These are phyloP conservation scores for Cercophora samala DNA, from an alignment of 495 filamentous ascomycete genomes.

Conservation along the genomic window DNA sequence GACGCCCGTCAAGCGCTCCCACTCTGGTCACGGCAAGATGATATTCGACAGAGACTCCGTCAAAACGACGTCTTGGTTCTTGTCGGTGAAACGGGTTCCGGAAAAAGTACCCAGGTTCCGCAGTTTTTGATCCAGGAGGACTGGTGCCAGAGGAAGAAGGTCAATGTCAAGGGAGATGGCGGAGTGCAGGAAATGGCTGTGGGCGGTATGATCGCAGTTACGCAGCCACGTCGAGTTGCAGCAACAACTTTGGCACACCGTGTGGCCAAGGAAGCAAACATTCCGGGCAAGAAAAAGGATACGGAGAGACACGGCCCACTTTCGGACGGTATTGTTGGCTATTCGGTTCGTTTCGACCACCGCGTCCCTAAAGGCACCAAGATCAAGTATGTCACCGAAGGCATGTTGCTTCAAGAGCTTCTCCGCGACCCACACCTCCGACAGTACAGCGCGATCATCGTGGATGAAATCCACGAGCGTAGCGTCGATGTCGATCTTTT, in stretches of 20 bases:
- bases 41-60: constrained; percentile 63
- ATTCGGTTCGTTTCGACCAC: constrained; percentile 90
- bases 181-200: constrained; percentile 51
- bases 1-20: constrained; percentile 61
- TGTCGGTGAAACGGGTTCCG: constrained; percentile 91
- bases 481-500: constrained; percentile 94
- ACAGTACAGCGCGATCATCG: constrained; percentile 83
- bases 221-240: constrained; percentile 88
- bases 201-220: constrained; percentile 90
- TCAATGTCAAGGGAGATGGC: constrained; percentile 45
- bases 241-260: constrained; percentile 88
- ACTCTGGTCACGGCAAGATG: constrained; percentile 69
- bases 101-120: constrained; percentile 95
- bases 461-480: constrained; percentile 97
- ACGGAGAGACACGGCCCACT: constrained; percentile 13
- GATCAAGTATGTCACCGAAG: constrained; percentile 95
- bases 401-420: constrained; percentile 94
- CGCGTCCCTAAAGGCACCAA: constrained; percentile 64
- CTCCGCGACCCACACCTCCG: constrained; percentile 76
- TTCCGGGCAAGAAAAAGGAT: constrained; percentile 43
- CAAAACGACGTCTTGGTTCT: constrained; percentile 77
- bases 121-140: constrained; percentile 78
- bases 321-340: constrained; percentile 78
- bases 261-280: constrained; percentile 88
- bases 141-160: constrained; percentile 66